phyloP scores from a whole-genome alignment of 148 eudicot genomes.

The Vaccinium corymbosum region DNA sequence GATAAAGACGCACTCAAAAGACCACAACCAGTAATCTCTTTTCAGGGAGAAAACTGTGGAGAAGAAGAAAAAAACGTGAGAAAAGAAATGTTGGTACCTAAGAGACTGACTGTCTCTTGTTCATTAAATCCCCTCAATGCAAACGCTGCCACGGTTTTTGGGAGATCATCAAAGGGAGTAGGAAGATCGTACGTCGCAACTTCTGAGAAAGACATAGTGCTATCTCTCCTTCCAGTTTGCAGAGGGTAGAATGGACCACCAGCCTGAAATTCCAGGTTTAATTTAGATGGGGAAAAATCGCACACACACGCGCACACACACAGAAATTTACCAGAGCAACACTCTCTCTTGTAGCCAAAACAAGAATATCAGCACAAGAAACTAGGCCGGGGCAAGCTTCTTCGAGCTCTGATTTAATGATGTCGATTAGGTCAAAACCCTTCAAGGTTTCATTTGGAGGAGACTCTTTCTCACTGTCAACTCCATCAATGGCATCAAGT shows the following conservation, averaged over 20 bases:
- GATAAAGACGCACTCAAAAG: not conserved
- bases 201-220: constrained; percentile 38
- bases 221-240: constrained; percentile 60
- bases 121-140: constrained; percentile 44
- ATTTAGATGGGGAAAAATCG: not conserved
- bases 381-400: constrained; percentile 56
- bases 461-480: constrained; percentile 49
- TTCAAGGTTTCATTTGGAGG: constrained; percentile 51
- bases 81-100: constrained; percentile 31
- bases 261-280: constrained; percentile 29
- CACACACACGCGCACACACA: not conserved
- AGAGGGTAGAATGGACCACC: constrained; percentile 74
- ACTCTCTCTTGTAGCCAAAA: constrained; percentile 58
- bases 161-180: constrained; percentile 46
- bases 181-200: constrained; percentile 50
- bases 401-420: constrained; percentile 50
- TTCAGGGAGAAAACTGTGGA: not conserved
- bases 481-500: constrained; percentile 37
- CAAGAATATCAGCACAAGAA: constrained; percentile 67
- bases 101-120: constrained; percentile 48
- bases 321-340: constrained; percentile 37
- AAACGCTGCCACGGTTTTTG: constrained; percentile 26
- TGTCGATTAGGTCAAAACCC: constrained; percentile 48
- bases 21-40: not conserved
- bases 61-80: not conserved